Evolutionary conservation across 495 filamentous ascomycete genomes (phyloP), one percentile per base, ranked within the genome.

Genomic region (Aspergillus carlsbadensis): DNA sequence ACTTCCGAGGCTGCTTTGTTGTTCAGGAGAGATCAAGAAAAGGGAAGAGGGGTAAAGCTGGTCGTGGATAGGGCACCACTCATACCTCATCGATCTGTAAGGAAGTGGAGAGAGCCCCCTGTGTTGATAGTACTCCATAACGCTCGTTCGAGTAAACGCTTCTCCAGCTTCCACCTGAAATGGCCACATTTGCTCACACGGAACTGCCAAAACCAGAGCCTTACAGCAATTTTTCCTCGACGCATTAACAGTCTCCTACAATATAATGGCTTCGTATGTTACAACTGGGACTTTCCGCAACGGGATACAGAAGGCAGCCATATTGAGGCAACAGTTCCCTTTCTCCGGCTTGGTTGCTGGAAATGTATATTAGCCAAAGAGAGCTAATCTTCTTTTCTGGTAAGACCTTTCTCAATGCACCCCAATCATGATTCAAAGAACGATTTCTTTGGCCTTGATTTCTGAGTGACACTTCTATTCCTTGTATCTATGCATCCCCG

Each of bases 1-100:
- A 50, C 37, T 29, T 29, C 26, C 26, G 26, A 29, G 26, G 26
- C 26, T 50, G 47, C 47, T 39, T 50, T 50, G 33, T 13, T 50
- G 34, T 50, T 49, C 33, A 39, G 34, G n/a, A 11, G 5, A 31
- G 47, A 39, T 26, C 20, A 37, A 50, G 17, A 20, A 35, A 47
- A 4, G 29, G 26, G 14, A 17, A 20, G 26, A 47, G 44, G 44
- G 44, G 44, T 47, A 34, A 20, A 31, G 11, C 13, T 35, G 3
- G 29, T 18, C n/a, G 1, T 33, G 13, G 26, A 34, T 14, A 47
- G 24, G 42, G 10, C 42, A 45, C 24, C 42, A 31, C 42, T 45
- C 11, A 45, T 3, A 10, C 42, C 26, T n/a, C 14, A 11, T n/a
- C 10, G 5, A n/a, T 45, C 24, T 13, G 26, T 36, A 18, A 14